Evolutionary conservation across 768 basidiomycete genomes (phyloP), one percentile per base, ranked within the genome.

Genomic region (Podaxis sp.): DNA sequence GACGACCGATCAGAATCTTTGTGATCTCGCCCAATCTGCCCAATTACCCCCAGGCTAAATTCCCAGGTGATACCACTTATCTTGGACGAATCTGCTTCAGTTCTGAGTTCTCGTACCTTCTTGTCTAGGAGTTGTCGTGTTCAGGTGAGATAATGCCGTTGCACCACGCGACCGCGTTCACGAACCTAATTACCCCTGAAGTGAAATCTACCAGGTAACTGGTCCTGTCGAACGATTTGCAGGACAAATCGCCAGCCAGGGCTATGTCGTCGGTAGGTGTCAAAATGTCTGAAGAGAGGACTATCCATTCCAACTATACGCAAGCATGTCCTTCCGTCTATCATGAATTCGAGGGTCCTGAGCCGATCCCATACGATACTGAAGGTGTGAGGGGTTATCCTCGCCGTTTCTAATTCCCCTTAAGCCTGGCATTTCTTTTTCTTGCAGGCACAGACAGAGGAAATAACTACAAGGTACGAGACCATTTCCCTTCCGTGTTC

Each of bases 201-300:
- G 93, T 69, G 95, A 96, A 77, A 98, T 98, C 59, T 98, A 97
- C 72, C 92, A 93, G 73, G 94, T 96, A 1, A 96, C 93, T n/a
- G 94, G 94, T 0, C 95, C 95, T 38, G 95, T 96, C n/a, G 94
- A 96, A 72, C 85, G 95, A 55, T 94, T 92, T 70, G 91, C 90
- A 0, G 87, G 90, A 13, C 90, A 91, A 75, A 93, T 95, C 66
- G 93, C 93, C 8, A 92, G 89, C 64, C 89, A 93, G 33, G 93
- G 93, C 65, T 93, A 84, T 66, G 83, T 94, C 52, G 91, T 92
- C 11, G 92, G 92, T 90, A 58, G 29, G 87, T 38, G 40, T 29
- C 33, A 38, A 38, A 29, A 27, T 54, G 55, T 38, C 47, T 24
- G 33, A 29, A 22, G 41, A 27, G 19, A 13, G 40, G 38, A 17